Conservation (phyloP, 2,329 filamentous ascomycete genomes). For the Ophiostoma ips region DNA sequence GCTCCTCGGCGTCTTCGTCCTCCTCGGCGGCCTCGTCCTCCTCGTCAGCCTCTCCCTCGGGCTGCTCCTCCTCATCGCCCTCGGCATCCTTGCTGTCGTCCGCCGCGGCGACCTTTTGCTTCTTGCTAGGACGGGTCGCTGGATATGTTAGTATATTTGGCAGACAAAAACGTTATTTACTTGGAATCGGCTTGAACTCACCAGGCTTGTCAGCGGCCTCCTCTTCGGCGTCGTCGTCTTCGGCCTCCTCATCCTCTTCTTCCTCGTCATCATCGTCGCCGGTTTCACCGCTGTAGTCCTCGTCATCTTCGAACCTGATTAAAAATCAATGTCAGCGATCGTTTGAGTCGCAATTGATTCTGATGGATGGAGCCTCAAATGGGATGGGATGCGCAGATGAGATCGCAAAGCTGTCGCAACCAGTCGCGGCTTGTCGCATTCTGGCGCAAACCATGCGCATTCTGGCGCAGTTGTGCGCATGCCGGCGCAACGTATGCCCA, state of each 20-base stretch:
- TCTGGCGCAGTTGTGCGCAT: background rate
- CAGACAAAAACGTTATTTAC: background rate
- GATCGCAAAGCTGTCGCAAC: no score
- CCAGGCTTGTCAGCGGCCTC: constrained; percentile 6
- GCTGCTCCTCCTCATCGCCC: constrained; percentile 16
- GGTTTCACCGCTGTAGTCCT: constrained; percentile 16
- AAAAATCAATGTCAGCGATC: background rate
- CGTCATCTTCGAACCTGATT: constrained; percentile 12
- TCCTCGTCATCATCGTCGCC: constrained; percentile 18
- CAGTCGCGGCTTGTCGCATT: background rate
- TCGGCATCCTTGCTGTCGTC: constrained; percentile 15
- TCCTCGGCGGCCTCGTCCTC: constrained; percentile 1
- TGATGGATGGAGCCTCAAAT: background rate
- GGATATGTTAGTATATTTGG: background rate
- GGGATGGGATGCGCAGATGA: background rate
- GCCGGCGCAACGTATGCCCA: background rate
- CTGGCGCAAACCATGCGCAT: background rate
- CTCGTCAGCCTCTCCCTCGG: constrained; percentile 18
- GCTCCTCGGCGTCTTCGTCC: background rate
- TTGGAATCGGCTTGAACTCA: constrained; percentile 1
- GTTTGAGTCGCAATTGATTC: background rate
- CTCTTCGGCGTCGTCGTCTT: constrained; percentile 19
- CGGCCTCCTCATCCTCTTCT: constrained; percentile 26
- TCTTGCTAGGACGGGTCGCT: constrained; percentile 33
- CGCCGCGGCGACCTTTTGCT: constrained; percentile 31